Base-by-base conservation (phyloP, 805 yeast species). In the Yarrowia yakushimensis region DNA sequence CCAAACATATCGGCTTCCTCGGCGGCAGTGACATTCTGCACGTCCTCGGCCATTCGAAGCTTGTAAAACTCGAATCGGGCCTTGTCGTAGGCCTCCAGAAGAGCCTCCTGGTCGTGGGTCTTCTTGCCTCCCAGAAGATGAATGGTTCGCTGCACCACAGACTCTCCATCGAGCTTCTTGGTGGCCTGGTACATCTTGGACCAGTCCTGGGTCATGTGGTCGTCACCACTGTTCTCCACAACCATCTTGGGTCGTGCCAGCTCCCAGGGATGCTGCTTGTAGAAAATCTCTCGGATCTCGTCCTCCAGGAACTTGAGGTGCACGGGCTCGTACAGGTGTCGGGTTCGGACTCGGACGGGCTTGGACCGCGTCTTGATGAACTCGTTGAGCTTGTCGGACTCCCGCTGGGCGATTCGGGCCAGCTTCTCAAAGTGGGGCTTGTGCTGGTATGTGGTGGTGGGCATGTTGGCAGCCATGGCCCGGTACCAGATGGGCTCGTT, bases 231-330 rank as follows among this genome's bases (percentile, higher is more conserved):
- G 69, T 85, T 88, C 73, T 94, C 99, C 48, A 91, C 80, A 67
- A 94, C 76, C 28, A 84, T 80, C 72, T 88, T 89, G 13, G 98
- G 97, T 68, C 96, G 82, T 1, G 98, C 90, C 61, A 92, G 78
- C 75, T 94, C 99, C 99, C 99, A 94, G 7, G 99, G 99, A 75
- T 94, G 99, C 72, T 92, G 97, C 64, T 85, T 84, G 74, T 86
- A 93, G 71, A 94, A 94, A 23, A 88, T 78, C 50, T 82, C 79
- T 77, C 99, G 84, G 68, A 94, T 75, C 68, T 86, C 84, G 74
- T 94, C 99, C 74, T 93, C 94, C 61, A 84, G 73, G 67, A 81
- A 86, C 63, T 73, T 73, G 69, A 88, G 76, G 66, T 80, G 79
- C 42, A 83, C 82, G 11, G 87, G 79, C 66, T 78, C 75, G 67